A percentile compares a stretch with the other conserved stretches of the same genome.
Evolutionary conservation across 2,329 filamentous ascomycete species (phyloP).

Genomic region (Dactylellina cionopaga): DNA sequence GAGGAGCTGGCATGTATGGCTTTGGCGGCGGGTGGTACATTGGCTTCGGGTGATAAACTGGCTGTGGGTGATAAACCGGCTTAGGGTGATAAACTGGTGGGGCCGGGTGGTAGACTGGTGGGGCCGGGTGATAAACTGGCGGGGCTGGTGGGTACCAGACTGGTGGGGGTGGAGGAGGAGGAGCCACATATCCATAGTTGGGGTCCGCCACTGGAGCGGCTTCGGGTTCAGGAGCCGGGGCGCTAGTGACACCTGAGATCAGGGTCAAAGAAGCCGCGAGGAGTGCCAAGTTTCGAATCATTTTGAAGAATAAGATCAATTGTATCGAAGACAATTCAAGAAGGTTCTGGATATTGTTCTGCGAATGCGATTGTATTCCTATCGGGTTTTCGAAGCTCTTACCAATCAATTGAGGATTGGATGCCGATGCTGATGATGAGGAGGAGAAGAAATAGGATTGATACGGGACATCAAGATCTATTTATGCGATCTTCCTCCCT

Average conservation of each 20-base stretch:
- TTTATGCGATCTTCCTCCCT: slow-evolving; percentile 29
- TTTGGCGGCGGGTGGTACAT: not conserved
- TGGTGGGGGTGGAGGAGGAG: slow-evolving; percentile 19
- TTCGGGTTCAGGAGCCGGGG: slow-evolving; percentile 18
- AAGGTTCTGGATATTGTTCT: not conserved
- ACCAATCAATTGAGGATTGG: slow-evolving; percentile 1
- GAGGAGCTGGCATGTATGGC: slow-evolving; percentile 7
- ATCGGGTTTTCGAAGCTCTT: slow-evolving; percentile 16
- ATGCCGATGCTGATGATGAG: slow-evolving; percentile 34
- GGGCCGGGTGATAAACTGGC: not conserved
- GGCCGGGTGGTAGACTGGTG: slow-evolving; percentile 5
- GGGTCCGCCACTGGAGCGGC: slow-evolving; percentile 28
- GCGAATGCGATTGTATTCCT: slow-evolving; percentile 11
- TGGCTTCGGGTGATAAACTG: not conserved
- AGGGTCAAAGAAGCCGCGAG: slow-evolving; percentile 26
- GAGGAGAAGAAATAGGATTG: not conserved
- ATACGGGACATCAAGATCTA: slow-evolving; percentile 10
- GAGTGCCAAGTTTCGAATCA: slow-evolving; percentile 40
- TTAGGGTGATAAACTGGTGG: slow-evolving; percentile 6
- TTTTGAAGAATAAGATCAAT: slow-evolving; percentile 7
- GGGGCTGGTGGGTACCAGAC: not conserved
- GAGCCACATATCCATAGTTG: slow-evolving; percentile 22
- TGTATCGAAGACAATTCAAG: not conserved
- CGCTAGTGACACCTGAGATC: slow-evolving; percentile 33
- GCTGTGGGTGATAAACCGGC: not conserved